phyloP scores from a whole-genome alignment of 2,329 filamentous ascomycete species.

The Magnaporthiopsis poae region DNA sequence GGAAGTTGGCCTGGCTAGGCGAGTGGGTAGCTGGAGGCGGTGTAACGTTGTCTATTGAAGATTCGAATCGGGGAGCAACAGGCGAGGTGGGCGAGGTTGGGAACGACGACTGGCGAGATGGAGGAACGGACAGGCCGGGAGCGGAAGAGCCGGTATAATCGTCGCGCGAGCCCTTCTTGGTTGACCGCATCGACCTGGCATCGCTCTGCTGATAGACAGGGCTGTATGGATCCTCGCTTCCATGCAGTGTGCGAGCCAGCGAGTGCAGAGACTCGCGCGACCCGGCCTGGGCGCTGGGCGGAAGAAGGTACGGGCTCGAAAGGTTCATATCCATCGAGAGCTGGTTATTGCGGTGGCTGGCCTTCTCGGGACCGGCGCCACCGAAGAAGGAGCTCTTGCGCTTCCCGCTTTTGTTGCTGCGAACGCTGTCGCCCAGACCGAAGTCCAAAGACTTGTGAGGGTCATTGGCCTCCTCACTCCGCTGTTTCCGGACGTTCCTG shows the following conservation, averaged over 20 bases:
- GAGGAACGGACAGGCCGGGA: conserved; percentile 21
- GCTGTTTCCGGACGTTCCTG: conserved; percentile 61
- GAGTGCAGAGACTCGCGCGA: conserved; percentile 83
- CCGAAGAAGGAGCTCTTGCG: conserved; percentile 39
- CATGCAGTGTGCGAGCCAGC: conserved; percentile 63
- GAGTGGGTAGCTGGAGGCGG: conserved; percentile 1
- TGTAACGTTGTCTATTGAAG: background rate
- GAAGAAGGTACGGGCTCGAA: conserved; percentile 84
- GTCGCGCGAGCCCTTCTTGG: conserved; percentile 30
- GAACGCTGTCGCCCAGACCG: conserved; percentile 42
- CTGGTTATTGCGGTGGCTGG: conserved; percentile 38
- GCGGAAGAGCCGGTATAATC: conserved; percentile 28
- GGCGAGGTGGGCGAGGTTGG: conserved; percentile 19
- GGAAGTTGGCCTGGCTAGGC: conserved; percentile 14
- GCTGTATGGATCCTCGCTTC: conserved; percentile 77
- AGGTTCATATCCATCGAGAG: conserved; percentile 66
- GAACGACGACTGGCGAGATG: conserved; percentile 36
- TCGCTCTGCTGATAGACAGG: conserved; percentile 52
- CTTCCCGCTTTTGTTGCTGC: conserved; percentile 23
- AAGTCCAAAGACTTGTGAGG: conserved; percentile 90
- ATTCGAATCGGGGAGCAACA: conserved; percentile 4
- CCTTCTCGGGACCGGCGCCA: conserved; percentile 43
- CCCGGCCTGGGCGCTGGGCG: conserved; percentile 58
- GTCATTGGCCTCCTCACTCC: conserved; percentile 71
- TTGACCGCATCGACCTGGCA: conserved; percentile 45